Evolutionary conservation across 2,329 filamentous ascomycete genomes (phyloP), one percentile per base, ranked within the genome.

Genomic region (Blastomyces emzantsi): DNA sequence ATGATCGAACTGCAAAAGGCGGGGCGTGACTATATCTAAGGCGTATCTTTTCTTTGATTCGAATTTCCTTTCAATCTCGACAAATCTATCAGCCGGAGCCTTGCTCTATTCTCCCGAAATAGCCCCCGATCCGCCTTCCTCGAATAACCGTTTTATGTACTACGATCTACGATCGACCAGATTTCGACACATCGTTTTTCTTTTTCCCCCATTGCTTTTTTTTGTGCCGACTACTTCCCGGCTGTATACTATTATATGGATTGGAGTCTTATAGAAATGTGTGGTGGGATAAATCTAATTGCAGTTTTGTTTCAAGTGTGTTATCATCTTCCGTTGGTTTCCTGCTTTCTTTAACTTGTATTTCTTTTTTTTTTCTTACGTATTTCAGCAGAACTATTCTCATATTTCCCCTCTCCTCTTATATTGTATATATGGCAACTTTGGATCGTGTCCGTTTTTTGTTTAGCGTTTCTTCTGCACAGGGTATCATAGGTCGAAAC

Each of bases 1-100:
- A 81, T 99, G 76, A 97, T 99, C 73, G 94, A 99, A 80, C 86
- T 99, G 81, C 94, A 99, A 78, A 99, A 99, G 87, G 95, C 91
- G 76, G 93, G 90, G 63, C 86, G 94, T 72, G 94, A 99, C 79
- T 97, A 89, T 71, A 87, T 88, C 68, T 90, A 80, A 85, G 45
- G 17, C 41, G 36, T 28, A 15, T 43, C 22, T 19, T 30, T 19
- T 19, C 17, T 39, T 22, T 13, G 15, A 30, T 25, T 43, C 22
- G 54, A n/a, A n/a, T 22, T 33, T 28, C 22, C 22, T 28, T 33
- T 36, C 15, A 4, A 8, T 60, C 57, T 45, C 25, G 33, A 58
- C 56, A 41, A 19, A 43, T 43, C 33, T 33, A 58, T 2, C 45
- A 22, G 45, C 45, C 9, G 45, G 2, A 8, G 19, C 45, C 8